Percentiles rank a stretch among this genome's conserved stretches.
Conservation (phyloP, 192 early-diverging fungal genomes). For the Coemansia sp. region DNA sequence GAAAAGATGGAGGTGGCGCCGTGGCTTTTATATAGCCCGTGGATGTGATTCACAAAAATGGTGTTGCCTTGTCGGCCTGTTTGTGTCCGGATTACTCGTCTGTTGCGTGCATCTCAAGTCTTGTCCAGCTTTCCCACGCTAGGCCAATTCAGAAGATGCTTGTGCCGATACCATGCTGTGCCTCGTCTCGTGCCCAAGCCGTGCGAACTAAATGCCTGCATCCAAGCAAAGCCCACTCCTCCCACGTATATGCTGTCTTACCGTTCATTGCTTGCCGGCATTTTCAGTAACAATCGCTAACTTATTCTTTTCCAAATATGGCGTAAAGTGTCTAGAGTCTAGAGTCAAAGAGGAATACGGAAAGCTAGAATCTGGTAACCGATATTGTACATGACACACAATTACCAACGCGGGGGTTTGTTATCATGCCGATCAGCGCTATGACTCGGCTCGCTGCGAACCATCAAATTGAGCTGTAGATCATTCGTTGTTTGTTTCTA, state of each 20-base stretch:
- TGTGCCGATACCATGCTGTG: not conserved
- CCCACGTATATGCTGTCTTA: not conserved
- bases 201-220: not conserved
- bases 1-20: slow-evolving; percentile 3
- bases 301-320: not conserved
- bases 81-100: not conserved
- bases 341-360: not conserved
- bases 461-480: not conserved
- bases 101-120: not conserved
- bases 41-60: slow-evolving; percentile 7
- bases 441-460: not conserved
- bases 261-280: not conserved
- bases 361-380: not conserved
- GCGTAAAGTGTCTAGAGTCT: not conserved
- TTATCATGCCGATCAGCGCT: not conserved
- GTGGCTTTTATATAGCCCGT: not conserved
- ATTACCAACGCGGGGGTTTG: too few relatives aligned
- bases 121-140: slow-evolving; percentile 1
- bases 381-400: not conserved
- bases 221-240: not conserved
- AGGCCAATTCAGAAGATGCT: not conserved
- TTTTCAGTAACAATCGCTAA: not conserved
- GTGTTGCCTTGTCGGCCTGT: not conserved
- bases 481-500: not conserved
- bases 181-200: not conserved